Base-by-base conservation (phyloP, 2,329 filamentous ascomycete genomes). In the Fusarium sp. region DNA sequence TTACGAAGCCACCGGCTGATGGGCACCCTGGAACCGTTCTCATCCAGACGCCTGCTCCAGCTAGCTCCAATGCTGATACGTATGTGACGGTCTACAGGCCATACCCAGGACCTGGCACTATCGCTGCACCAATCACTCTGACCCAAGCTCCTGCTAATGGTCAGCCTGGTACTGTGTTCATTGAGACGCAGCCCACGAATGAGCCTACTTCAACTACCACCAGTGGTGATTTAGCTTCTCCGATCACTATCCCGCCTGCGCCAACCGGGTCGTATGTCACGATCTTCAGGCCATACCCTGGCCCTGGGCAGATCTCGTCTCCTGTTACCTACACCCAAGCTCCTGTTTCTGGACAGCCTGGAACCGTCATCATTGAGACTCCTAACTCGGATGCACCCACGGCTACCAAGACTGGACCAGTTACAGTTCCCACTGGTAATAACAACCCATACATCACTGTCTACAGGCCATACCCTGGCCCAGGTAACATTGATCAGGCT, bases 31-130 rank as follows among this genome's bases (percentile, higher is more conserved):
- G 67, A 23, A 69, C 67, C 5, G 40, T 69, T 8, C 41, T 69
- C 16, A 64, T 69, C 18, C 47, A 69, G 57, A 69, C 67, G 1
- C 67, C 67, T 30, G 58, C 47, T 6, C 66, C 62, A 36, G n/a
- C 42, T 8, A 67, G 52, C n/a, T 54, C 66, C 2, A 64, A 37
- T 18, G 51, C 50, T 7, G 62, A 69, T 18, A 53, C 50, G 2
- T 69, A 70, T 11, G 67, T 69, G 20, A 69, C 67, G 18, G 50
- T 69, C 20, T 70, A 69, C 10, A 52, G 67, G 15, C 67, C 62
- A 6, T 62, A 70, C n/a, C 58, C 67, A 18, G 67, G 67, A 4
- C 57, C 66, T 46, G 64, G 53, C 4, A 42, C 62, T 9, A 69
- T 69, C n/a, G 56, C 66, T 16, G 67, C 57, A 9, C 67, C 67